Conservation (phyloP, 2,329 filamentous ascomycete genomes). For the Epichloe uncinata region DNA sequence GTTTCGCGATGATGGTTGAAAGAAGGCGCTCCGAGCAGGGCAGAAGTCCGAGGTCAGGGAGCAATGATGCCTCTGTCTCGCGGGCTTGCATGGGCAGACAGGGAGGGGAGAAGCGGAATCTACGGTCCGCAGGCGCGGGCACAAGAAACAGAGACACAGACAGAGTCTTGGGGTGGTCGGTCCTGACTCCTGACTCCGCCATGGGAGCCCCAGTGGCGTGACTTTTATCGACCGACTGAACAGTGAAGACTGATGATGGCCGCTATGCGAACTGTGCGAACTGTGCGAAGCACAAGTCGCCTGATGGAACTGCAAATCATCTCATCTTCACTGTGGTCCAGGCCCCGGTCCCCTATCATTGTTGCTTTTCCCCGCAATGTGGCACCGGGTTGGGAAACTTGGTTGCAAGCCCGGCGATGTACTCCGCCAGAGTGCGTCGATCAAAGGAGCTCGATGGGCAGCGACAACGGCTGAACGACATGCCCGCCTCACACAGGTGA, state of each 20-base stretch:
- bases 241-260: too few relatives aligned
- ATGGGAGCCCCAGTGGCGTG: constrained; percentile 2
- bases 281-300: too few relatives aligned
- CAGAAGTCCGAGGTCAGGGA: neutral
- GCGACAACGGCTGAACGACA: too few relatives aligned
- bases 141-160: neutral
- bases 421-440: neutral
- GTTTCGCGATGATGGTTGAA: neutral
- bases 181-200: neutral
- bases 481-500: too few relatives aligned
- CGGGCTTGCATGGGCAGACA: neutral
- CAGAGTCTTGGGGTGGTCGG: neutral
- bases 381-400: neutral
- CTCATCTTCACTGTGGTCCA: neutral
- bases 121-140: neutral
- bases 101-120: neutral
- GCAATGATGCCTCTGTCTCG: neutral
- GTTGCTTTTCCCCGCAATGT: constrained; percentile 3
- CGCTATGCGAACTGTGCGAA: neutral
- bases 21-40: neutral
- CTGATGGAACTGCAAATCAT: too few relatives aligned
- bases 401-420: neutral
- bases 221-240: neutral
- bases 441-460: neutral
- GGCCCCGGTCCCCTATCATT: neutral